Conservation (phyloP, 2,329 filamentous ascomycete species). For the Alternaria infectoria region DNA sequence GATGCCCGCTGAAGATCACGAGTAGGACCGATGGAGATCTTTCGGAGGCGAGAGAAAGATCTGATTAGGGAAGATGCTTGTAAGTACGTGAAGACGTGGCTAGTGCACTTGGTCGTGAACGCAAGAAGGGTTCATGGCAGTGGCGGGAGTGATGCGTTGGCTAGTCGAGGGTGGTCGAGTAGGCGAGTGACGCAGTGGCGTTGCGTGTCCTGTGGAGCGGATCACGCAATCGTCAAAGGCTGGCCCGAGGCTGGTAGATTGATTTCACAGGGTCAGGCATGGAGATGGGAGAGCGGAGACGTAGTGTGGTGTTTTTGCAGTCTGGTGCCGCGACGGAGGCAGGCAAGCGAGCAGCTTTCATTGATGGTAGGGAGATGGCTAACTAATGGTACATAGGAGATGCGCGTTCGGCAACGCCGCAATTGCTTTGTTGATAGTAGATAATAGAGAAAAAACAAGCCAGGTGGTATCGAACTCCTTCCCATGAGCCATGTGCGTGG, state of each 20-base stretch:
- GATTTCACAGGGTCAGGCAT: neutral
- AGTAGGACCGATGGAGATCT: neutral
- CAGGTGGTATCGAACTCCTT: constrained; percentile 6
- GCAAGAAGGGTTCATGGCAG: constrained; percentile 1
- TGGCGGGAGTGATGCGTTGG: neutral
- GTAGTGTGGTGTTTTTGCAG: neutral
- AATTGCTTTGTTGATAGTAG: neutral
- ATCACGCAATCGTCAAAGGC: neutral
- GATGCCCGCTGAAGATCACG: neutral
- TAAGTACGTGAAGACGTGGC: neutral
- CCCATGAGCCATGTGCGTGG: neutral
- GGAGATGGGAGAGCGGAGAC: neutral
- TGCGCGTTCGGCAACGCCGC: neutral
- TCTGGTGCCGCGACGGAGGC: neutral
- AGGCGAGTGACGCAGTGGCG: neutral
- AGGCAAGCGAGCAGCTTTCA: constrained; percentile 2
- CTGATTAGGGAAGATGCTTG: neutral
- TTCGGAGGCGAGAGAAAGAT: neutral
- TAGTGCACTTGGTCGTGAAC: neutral
- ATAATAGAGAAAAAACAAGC: neutral
- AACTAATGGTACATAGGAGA: neutral
- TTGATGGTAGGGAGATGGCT: neutral
- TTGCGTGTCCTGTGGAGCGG: neutral
- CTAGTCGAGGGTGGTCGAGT: neutral
- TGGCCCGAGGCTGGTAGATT: neutral